Percentiles rank a stretch among this genome's conserved stretches.
phyloP scores from a whole-genome alignment of 805 yeast species.

The Spathaspora hagerdaliae region DNA sequence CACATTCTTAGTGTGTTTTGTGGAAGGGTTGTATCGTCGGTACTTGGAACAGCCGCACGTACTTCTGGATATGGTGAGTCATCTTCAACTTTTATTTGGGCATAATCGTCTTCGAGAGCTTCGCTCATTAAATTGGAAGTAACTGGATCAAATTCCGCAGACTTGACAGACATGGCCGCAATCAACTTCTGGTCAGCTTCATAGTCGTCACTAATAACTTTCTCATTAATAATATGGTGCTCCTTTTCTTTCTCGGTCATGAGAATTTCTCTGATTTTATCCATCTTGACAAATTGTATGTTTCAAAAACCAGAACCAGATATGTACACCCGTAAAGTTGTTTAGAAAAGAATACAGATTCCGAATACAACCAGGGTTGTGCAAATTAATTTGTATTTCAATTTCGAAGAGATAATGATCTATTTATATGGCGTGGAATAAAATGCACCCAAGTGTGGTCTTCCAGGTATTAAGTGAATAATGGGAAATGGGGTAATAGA shows the following conservation, averaged over 20 bases:
- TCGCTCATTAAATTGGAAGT: conserved; percentile 21
- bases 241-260: neutral
- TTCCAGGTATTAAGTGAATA: too few relatives aligned
- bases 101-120: conserved; percentile 29
- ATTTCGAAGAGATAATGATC: too few relatives aligned
- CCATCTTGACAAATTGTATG: conserved; percentile 2
- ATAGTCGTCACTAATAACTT: conserved; percentile 5
- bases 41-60: conserved; percentile 54
- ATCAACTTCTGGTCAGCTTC: conserved; percentile 9
- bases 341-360: too few relatives aligned
- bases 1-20: conserved; percentile 56
- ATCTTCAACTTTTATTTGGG: conserved; percentile 39
- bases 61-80: conserved; percentile 62
- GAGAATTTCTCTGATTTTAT: conserved; percentile 7
- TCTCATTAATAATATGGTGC: neutral
- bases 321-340: neutral
- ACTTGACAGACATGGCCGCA: conserved; percentile 16
- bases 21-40: conserved; percentile 46
- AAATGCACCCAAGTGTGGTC: too few relatives aligned
- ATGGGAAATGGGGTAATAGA: too few relatives aligned
- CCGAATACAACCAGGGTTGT: too few relatives aligned
- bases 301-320: neutral
- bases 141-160: conserved; percentile 31
- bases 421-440: too few relatives aligned
- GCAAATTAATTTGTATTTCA: too few relatives aligned